Conservation (phyloP, 192 early-diverging fungal genomes). For the Backusella westeae region DNA sequence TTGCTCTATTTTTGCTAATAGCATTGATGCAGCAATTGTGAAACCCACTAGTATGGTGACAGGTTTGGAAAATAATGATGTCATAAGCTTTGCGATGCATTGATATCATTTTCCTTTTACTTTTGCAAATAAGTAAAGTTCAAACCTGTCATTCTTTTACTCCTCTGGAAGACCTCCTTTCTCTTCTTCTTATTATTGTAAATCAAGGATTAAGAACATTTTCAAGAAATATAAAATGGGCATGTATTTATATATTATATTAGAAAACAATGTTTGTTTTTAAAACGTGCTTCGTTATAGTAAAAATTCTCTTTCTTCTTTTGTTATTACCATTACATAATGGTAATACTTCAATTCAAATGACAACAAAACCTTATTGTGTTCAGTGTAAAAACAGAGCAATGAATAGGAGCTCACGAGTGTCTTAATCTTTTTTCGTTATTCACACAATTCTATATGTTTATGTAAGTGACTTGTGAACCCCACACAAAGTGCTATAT, state of each 20-base stretch:
- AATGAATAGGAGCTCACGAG: background rate
- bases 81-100: background rate
- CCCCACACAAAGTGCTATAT: background rate
- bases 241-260: too few relatives aligned
- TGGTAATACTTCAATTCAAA: background rate
- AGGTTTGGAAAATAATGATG: background rate
- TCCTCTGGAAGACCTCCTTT: too few relatives aligned
- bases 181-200: too few relatives aligned
- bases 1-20: background rate
- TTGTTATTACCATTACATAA: background rate
- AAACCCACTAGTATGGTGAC: background rate
- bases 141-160: too few relatives aligned
- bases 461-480: conserved; percentile 2
- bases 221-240: too few relatives aligned
- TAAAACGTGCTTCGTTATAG: too few relatives aligned
- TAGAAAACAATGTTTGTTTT: too few relatives aligned
- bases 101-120: background rate
- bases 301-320: too few relatives aligned
- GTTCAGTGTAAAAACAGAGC: background rate
- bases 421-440: background rate
- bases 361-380: too few relatives aligned
- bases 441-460: background rate
- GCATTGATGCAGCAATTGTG: background rate
- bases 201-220: too few relatives aligned
- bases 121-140: too few relatives aligned